phyloP scores from a whole-genome alignment of 257 asterid genomes.

The Penstemon eatonii region DNA sequence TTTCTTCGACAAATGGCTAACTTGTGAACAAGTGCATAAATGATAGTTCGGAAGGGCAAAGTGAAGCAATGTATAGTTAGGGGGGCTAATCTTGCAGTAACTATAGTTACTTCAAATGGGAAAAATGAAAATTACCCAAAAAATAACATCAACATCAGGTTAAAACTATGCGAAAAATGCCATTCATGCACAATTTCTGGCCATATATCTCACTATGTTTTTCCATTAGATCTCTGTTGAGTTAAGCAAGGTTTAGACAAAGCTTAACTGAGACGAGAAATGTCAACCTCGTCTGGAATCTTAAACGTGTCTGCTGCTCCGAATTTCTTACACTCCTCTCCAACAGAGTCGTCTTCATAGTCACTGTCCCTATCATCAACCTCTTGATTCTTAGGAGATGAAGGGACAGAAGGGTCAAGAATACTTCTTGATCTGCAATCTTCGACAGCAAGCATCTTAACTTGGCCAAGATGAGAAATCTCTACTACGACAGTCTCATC shows the following conservation, averaged over 20 bases:
- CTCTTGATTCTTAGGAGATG: conserved; percentile 38
- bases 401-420: conserved; percentile 60
- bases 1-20: too few species aligned
- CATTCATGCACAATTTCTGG: too few species aligned
- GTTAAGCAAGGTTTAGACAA: neutral
- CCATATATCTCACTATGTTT: too few species aligned
- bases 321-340: conserved; percentile 68
- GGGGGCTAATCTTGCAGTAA: too few species aligned
- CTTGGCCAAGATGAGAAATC: conserved; percentile 59
- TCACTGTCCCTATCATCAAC: conserved; percentile 56
- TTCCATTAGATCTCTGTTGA: too few species aligned
- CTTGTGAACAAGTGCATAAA: too few species aligned
- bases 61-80: too few species aligned
- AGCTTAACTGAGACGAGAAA: conserved; percentile 64
- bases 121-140: too few species aligned
- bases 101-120: too few species aligned
- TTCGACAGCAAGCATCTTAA: conserved; percentile 79
- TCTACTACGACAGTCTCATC: conserved; percentile 54
- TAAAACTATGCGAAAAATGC: too few species aligned
- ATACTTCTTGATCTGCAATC: conserved; percentile 62
- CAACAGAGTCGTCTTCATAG: conserved; percentile 48
- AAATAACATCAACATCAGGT: too few species aligned
- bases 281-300: conserved; percentile 79
- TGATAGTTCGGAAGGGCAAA: too few species aligned
- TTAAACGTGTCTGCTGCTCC: conserved; percentile 84